These are phyloP conservation scores for Boletus sensibilis DNA, from an alignment of 768 basidiomycete genomes.

Conservation along the genomic window DNA sequence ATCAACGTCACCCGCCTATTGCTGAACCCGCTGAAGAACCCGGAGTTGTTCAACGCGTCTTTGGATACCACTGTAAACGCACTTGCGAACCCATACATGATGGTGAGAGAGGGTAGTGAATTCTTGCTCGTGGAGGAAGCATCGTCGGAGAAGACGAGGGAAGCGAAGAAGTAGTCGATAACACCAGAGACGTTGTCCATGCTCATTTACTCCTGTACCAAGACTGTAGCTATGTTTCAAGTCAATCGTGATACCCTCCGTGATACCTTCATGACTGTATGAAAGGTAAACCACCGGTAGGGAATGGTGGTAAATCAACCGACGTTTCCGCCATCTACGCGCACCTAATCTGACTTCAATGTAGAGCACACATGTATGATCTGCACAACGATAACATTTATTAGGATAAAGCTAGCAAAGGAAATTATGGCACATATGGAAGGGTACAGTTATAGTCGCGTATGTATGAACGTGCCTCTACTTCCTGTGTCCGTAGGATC, in stretches of 20 bases:
- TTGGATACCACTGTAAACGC: background rate
- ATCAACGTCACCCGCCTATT: background rate
- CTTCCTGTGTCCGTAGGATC: conserved; percentile 20
- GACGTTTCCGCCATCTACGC: too few species aligned
- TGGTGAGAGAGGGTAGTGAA: background rate
- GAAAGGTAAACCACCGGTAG: background rate
- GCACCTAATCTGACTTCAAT: background rate
- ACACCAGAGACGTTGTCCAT: background rate
- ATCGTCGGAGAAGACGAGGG: background rate
- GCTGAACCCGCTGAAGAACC: conserved; percentile 2
- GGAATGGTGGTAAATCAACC: background rate
- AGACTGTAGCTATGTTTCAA: background rate
- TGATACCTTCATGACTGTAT: background rate
- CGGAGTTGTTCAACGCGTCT: conserved; percentile 5
- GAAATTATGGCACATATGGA: conserved; percentile 29
- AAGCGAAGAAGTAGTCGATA: background rate
- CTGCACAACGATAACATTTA: conserved; percentile 21
- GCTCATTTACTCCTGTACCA: background rate
- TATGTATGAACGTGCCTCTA: conserved; percentile 25
- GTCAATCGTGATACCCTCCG: background rate
- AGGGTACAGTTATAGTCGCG: conserved; percentile 27
- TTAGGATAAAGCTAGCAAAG: conserved; percentile 31
- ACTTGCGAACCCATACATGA: conserved; percentile 1
- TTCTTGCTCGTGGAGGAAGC: background rate
- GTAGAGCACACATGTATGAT: conserved; percentile 6